Base-by-base conservation (phyloP, 768 basidiomycete species). In the Panaeolus cyanescens region DNA sequence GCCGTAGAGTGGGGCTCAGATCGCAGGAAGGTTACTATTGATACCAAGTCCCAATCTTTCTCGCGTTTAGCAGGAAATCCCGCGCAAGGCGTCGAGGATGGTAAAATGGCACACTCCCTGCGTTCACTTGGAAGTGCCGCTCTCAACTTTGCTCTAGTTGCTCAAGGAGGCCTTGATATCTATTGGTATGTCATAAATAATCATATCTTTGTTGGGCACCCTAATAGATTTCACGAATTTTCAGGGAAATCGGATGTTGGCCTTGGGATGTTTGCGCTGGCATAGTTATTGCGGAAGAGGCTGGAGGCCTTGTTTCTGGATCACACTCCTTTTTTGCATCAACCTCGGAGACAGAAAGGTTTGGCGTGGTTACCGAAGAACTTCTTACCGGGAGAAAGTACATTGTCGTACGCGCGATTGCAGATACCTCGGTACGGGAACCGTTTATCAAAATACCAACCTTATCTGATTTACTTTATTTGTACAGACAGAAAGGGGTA, bases 221-320 rank as follows among this genome's bases (percentile, higher is more conserved):
- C n/a, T n/a, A n/a, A n/a, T n/a, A n/a, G n/a, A n/a, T n/a, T n/a
- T n/a, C n/a, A n/a, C n/a, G n/a, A n/a, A n/a, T n/a, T n/a, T n/a
- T n/a, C 62, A 91, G 90, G 90, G 92, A 94, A 73, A 89, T 95
- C 63, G 94, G 94, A 22, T 84, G 82, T 64, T 83, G 81, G 80
- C 86, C 91, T 13, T 96, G 93, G 95, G 92, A 96, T 73, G 90
- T 96, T 40, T 93, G 89, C 66, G 95, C 96, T 2, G 96, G 95
- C 0, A 87, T 92, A 12, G 88, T 96, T 66, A 96, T 99, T 62
- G 90, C 92, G 0, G 84, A 92, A 62, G 96, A 96, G 72, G 92
- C 96, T 0, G 96, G 96, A 5, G 85, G 90, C 13, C 76, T 89
- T 10, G 86, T 92, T 31, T 89, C 90, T 17, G 94, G 93, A 32